Evolutionary conservation across 768 basidiomycete species (phyloP), one percentile per base, ranked within the genome.

Genomic region (Lentinula detonsa): DNA sequence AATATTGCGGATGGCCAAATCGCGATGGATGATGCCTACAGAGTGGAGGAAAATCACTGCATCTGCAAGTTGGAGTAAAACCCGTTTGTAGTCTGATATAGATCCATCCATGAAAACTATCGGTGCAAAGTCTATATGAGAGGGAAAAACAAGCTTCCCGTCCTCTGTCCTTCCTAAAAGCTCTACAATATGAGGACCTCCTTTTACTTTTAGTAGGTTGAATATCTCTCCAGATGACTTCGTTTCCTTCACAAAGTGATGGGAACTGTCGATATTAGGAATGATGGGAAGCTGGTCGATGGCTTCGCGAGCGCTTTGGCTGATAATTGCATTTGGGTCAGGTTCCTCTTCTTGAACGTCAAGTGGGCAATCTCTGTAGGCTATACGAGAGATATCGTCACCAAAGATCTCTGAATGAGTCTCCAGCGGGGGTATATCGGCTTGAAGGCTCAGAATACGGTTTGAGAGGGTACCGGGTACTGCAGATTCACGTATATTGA

Each of bases 151-250:
- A 15, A 63, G 18, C 34, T 18, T 23, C 8, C 50, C 35, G 15
- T 65, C 64, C 16, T 42, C 49, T 33, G 64, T 65, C 16, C 62
- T 59, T 10, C 64, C 59, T 3, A 58, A 43, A n/a, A 65, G 49
- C 33, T 48, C 35, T 4, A 65, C 62, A 15, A 65, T 21, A 60
- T 60, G 42, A 1, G 59, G 59, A 51, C 59, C 48, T 45, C 54
- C 64, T 7, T 64, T 56, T 5, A 49, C 58, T 23, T 16, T 13
- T 11, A 65, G 34, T 42, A 65, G 59, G 39, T 60, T 62, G 0
- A 53, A 31, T 21, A 65, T 45, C 45, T 60, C 64, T 13, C 59
- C 50, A 28, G 33, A 40, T 13, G 1, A 45, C 37, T 4, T 55
- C 5, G 53, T 60, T 11, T 5, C 33, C 18, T 65, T 65, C 45